Conservation (phyloP, 768 basidiomycete species). For the Boletellus emodensis region DNA sequence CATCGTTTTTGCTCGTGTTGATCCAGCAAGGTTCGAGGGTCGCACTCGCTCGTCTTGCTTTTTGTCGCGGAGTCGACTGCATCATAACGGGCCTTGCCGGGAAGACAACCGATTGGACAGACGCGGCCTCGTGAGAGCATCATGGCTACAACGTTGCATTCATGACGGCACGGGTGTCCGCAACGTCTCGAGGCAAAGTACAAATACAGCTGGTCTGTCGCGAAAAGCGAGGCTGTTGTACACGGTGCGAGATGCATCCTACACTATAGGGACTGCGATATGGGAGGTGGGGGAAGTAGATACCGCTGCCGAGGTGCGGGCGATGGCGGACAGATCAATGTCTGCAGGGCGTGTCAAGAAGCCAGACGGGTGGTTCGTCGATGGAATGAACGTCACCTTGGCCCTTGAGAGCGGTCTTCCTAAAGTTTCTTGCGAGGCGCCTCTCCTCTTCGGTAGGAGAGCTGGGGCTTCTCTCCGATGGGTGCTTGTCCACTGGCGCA, state of each 20-base stretch:
- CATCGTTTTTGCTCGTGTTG: too few species aligned
- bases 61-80: background rate
- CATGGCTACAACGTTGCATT: background rate
- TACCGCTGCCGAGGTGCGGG: slow-evolving; percentile 74
- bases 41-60: too few species aligned
- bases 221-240: background rate
- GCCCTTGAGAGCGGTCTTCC: slow-evolving; percentile 69
- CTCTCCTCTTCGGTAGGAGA: slow-evolving; percentile 61
- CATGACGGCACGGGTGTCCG: background rate
- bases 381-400: slow-evolving; percentile 36
- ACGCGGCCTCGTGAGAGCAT: background rate
- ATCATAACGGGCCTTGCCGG: too few species aligned
- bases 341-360: slow-evolving; percentile 13
- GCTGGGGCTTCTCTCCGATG: slow-evolving; percentile 38
- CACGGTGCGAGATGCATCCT: background rate
- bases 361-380: background rate
- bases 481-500: slow-evolving; percentile 21
- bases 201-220: slow-evolving; percentile 16
- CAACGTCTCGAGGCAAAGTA: slow-evolving; percentile 6
- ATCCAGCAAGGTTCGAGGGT: too few species aligned
- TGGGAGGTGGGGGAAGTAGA: slow-evolving; percentile 45
- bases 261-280: slow-evolving; percentile 14
- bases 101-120: background rate
- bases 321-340: slow-evolving; percentile 73
- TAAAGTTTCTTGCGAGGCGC: slow-evolving; percentile 58